Evolutionary conservation across 345 rosid genomes (phyloP).

Genomic region (Pelargonium nanum): DNA sequence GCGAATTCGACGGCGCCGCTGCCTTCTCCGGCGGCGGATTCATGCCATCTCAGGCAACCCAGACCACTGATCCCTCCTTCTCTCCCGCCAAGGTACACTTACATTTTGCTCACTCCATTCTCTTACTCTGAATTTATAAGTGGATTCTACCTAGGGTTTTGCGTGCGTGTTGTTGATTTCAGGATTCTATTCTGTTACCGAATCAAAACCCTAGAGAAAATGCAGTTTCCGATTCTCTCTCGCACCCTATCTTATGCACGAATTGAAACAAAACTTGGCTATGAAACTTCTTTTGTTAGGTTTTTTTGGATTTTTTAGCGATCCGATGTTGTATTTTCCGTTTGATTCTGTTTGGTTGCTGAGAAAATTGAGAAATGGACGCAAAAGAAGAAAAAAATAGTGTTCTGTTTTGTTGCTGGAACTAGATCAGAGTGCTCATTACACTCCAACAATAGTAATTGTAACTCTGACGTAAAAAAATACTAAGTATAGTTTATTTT

Average conservation of each 20-base stretch:
- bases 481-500: too few relatives aligned
- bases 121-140: neutral
- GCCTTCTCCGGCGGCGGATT: conserved; percentile 89
- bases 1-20: conserved; percentile 68
- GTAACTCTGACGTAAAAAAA: neutral
- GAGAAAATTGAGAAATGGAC: neutral
- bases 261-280: too few relatives aligned
- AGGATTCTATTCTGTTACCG: neutral
- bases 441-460: neutral
- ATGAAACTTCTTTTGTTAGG: too few relatives aligned
- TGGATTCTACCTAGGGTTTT: neutral
- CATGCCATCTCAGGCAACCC: conserved; percentile 69
- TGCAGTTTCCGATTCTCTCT: neutral
- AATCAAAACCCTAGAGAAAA: neutral
- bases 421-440: too few relatives aligned
- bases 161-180: neutral
- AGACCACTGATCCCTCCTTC: conserved; percentile 31
- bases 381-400: too few relatives aligned
- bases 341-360: conserved; percentile 5
- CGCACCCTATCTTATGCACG: neutral
- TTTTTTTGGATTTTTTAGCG: too few relatives aligned
- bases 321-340: too few relatives aligned
- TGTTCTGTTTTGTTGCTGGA: too few relatives aligned
- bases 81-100: conserved; percentile 40
- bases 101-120: neutral